Evolutionary conservation across 192 early-diverging fungal species (phyloP).

Genomic region (Rhizophagus prolifer): DNA sequence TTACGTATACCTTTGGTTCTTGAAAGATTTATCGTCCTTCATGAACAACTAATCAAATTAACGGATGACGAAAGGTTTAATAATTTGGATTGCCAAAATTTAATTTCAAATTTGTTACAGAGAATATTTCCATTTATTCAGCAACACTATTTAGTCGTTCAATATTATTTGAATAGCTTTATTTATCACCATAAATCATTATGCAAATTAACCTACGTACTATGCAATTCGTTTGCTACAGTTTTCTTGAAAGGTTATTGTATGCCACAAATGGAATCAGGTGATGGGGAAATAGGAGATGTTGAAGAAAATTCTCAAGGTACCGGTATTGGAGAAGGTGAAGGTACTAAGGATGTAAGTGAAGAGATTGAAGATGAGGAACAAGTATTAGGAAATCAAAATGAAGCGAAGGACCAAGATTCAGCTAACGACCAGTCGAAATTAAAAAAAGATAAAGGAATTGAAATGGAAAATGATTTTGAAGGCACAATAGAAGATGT

Average conservation of each 20-base stretch:
- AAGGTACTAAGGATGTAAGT: conserved; percentile 93
- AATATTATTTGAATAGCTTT: conserved; percentile 57
- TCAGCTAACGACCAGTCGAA: conserved; percentile 55
- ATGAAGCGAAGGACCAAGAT: conserved; percentile 59
- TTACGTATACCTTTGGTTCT: conserved; percentile 35
- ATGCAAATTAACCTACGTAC: conserved; percentile 69
- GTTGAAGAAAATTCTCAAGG: conserved; percentile 57
- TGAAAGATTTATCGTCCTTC: background rate
- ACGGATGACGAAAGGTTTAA: conserved; percentile 15
- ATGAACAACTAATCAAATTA: background rate
- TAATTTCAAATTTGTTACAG: conserved; percentile 43
- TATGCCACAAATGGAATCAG: conserved; percentile 67
- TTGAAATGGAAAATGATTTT: conserved; percentile 98
- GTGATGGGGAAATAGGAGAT: conserved; percentile 61
- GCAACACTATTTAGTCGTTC: conserved; percentile 61
- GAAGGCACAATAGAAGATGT: conserved; percentile 88
- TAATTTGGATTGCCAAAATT: background rate
- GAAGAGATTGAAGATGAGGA: conserved; percentile 98
- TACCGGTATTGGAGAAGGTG: conserved; percentile 92
- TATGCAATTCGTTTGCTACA: conserved; percentile 66
- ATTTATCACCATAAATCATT: conserved; percentile 65
- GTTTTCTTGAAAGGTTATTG: conserved; percentile 88
- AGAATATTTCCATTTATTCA: conserved; percentile 57
- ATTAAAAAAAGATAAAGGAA: conserved; percentile 73
- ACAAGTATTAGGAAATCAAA: conserved; percentile 87